Evolutionary conservation across 352 stramenopile genomes (phyloP).

Genomic region (Pythium sukuiense): DNA sequence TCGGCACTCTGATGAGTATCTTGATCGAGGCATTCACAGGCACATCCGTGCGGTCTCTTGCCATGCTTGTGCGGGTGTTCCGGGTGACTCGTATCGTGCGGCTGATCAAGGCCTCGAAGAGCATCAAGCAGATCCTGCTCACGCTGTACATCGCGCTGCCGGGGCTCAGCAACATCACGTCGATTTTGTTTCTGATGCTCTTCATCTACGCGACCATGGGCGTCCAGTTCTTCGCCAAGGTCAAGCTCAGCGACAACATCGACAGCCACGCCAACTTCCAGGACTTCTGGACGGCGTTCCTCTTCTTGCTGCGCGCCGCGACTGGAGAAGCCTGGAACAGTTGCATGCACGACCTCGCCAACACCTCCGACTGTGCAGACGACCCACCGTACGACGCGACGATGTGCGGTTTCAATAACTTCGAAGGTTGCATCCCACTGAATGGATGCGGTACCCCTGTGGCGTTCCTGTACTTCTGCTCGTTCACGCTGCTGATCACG

Average conservation of each 20-base stretch:
- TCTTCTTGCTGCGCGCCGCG: slow-evolving; percentile 88
- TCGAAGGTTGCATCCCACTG: slow-evolving; percentile 60
- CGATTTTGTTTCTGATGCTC: slow-evolving; percentile 90
- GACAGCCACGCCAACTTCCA: slow-evolving; percentile 92
- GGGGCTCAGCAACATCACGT: slow-evolving; percentile 89
- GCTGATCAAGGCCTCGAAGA: slow-evolving; percentile 85
- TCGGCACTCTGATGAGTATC: slow-evolving; percentile 62
- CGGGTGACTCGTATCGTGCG: slow-evolving; percentile 86
- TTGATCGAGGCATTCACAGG: slow-evolving; percentile 58
- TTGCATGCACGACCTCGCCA: slow-evolving; percentile 90
- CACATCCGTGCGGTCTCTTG: slow-evolving; percentile 65
- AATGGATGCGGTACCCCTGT: slow-evolving; percentile 77
- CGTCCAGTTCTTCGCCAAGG: slow-evolving; percentile 91
- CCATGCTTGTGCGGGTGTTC: slow-evolving; percentile 90
- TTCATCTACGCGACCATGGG: slow-evolving; percentile 94
- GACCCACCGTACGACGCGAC: slow-evolving; percentile 54
- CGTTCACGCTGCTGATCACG: slow-evolving; percentile 92
- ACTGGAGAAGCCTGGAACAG: slow-evolving; percentile 94
- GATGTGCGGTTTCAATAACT: slow-evolving; percentile 78
- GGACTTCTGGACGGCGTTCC: slow-evolving; percentile 87
- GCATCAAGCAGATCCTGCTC: slow-evolving; percentile 85
- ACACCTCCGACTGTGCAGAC: slow-evolving; percentile 52
- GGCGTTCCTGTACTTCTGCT: slow-evolving; percentile 72
- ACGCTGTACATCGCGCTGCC: slow-evolving; percentile 91
- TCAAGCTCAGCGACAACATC: slow-evolving; percentile 70